Conservation (phyloP, 139 green algal species). For the Chara braunii region DNA sequence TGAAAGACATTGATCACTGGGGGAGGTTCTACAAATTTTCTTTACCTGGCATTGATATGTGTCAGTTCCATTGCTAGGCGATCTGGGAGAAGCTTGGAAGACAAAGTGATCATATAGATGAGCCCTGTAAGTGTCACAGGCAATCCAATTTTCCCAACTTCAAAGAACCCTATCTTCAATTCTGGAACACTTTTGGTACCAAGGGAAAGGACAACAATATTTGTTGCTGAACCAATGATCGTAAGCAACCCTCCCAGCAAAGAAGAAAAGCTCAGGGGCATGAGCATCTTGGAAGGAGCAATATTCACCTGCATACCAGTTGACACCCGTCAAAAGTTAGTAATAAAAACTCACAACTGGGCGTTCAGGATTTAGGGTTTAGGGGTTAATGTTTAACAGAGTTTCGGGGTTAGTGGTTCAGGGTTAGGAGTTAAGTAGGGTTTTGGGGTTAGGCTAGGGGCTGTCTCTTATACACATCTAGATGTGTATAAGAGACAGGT, state of each 20-base stretch:
- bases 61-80: constrained; percentile 18
- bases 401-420: no score
- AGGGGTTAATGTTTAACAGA: no score
- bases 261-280: constrained; percentile 61
- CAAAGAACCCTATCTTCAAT: constrained; percentile 26
- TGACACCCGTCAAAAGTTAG: neutral
- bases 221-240: constrained; percentile 72
- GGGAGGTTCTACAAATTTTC: neutral
- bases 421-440: no score
- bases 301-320: constrained; percentile 24
- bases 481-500: no score
- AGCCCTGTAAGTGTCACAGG: constrained; percentile 28
- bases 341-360: neutral
- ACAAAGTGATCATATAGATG: constrained; percentile 13
- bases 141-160: constrained; percentile 22
- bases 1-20: no score
- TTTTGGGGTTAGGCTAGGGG: no score
- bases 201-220: constrained; percentile 64
- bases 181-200: constrained; percentile 14
- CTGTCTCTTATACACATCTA: no score
- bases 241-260: constrained; percentile 70
- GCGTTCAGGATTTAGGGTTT: neutral
- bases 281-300: constrained; percentile 51
- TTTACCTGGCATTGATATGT: constrained; percentile 33
- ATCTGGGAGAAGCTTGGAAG: constrained; percentile 22